These are phyloP conservation scores for Candida namnaoensis DNA, from an alignment of 805 yeast species.

Conservation along the genomic window DNA sequence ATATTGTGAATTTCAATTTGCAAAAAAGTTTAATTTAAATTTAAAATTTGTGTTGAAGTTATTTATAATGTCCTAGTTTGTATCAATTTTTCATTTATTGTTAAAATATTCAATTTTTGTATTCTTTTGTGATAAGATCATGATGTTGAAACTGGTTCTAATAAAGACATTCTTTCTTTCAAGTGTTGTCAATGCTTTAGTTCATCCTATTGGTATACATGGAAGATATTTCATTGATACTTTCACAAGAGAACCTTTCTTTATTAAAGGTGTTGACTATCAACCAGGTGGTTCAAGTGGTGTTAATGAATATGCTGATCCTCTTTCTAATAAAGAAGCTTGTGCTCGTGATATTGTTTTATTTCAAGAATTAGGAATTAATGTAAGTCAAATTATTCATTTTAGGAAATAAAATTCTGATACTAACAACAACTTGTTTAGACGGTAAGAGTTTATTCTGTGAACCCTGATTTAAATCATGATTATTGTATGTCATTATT, in stretches of 20 bases:
- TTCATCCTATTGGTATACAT: conserved; percentile 60
- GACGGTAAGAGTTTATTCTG: conserved; percentile 80
- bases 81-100: too few species aligned
- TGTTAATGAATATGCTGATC: conserved; percentile 49
- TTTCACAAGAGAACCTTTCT: conserved; percentile 68
- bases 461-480: conserved; percentile 76
- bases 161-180: background rate
- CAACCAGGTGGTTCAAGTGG: conserved; percentile 95
- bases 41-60: too few species aligned
- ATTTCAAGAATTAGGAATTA: conserved; percentile 79
- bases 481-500: conserved; percentile 86
- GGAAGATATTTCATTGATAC: conserved; percentile 74
- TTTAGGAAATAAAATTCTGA: too few species aligned
- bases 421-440: background rate
- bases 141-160: too few species aligned
- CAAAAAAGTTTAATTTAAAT: too few species aligned
- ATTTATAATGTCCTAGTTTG: too few species aligned
- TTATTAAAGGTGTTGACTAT: conserved; percentile 82
- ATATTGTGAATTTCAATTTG: too few species aligned
- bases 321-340: conserved; percentile 58
- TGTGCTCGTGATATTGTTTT: conserved; percentile 80
- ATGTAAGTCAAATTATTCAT: conserved; percentile 24
- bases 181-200: conserved; percentile 13
- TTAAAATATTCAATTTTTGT: too few species aligned
- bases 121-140: too few species aligned